Evolutionary conservation across 495 filamentous ascomycete genomes (phyloP).

Genomic region (Tuber aestivum): DNA sequence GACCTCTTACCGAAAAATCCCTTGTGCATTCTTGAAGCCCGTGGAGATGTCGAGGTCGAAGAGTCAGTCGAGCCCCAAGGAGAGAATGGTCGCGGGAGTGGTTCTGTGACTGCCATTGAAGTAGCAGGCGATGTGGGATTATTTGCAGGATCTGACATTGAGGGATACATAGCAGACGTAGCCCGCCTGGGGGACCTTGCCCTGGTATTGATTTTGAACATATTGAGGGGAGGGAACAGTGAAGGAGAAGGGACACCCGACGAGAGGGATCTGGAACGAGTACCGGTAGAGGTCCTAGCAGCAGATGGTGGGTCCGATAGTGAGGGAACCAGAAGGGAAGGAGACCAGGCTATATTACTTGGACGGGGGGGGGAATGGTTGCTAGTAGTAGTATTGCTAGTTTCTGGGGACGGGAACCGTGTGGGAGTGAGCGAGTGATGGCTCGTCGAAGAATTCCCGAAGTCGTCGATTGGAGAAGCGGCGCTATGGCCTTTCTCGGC

Average conservation of each 20-base stretch:
- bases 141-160: slow-evolving; percentile 26
- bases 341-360: slow-evolving; percentile 31
- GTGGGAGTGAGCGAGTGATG: slow-evolving; percentile 31
- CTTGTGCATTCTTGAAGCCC: slow-evolving; percentile 28
- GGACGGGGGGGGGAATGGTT: slow-evolving; percentile 18
- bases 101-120: slow-evolving; percentile 30
- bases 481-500: slow-evolving; percentile 29
- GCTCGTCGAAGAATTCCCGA: slow-evolving; percentile 19
- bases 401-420: slow-evolving; percentile 18
- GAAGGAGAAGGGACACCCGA: slow-evolving; percentile 24
- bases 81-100: slow-evolving; percentile 37
- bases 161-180: slow-evolving; percentile 23
- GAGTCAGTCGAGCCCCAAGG: slow-evolving; percentile 38
- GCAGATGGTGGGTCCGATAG: not conserved
- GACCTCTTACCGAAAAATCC: slow-evolving; percentile 39
- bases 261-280: slow-evolving; percentile 16
- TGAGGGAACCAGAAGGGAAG: slow-evolving; percentile 20
- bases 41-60: slow-evolving; percentile 35
- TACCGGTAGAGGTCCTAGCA: slow-evolving; percentile 1
- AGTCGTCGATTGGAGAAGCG: slow-evolving; percentile 19
- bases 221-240: slow-evolving; percentile 36
- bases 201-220: slow-evolving; percentile 40
- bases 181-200: slow-evolving; percentile 38
- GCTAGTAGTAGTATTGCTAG: slow-evolving; percentile 15
- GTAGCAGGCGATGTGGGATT: slow-evolving; percentile 35